Evolutionary conservation across 805 yeast species (phyloP), one percentile per base, ranked within the genome.

Genomic region (Brettanomyces naardenensis): DNA sequence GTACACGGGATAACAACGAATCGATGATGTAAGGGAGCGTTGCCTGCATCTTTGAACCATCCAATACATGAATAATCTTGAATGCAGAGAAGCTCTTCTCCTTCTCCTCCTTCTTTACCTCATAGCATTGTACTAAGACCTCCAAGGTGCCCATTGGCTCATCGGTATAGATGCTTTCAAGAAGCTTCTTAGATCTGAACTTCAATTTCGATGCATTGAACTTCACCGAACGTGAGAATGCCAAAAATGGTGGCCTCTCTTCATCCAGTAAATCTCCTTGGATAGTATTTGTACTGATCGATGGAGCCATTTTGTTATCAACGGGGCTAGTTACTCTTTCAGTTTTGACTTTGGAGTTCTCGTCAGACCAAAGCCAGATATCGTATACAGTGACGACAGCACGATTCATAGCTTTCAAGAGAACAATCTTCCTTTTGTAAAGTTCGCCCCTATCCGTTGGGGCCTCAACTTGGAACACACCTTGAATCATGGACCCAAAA

Each of bases 71-170:
- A n/a, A 85, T 56, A 2, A 85, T 51, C 46, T 79, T 81, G 48
- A 77, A 70, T 10, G 76, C 63, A 5, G 71, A 49, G 56, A 46
- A 19, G 11, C 42, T 36, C 11, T 30, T 37, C 30, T 51, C 44
- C 20, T 44, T 43, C 5, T 54, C 48, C 14, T 49, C 47, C 4
- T 44, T 44, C 17, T 57, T 58, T 7, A 17, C 15, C 5, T 37
- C 32, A 33, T 42, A 37, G 9, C 58, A 49, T 14, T 54, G 54
- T 14, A 86, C 68, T 41, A 89, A 56, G 6, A 78, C 69, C 49
- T 84, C 94, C 40, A 87, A 58, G 0, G 80, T 76, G 49, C 86
- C 90, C 35, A 75, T 61, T 14, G 90, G 78, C 49, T 88, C 95
- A 14, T 83, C 49, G 2, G 66, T 65, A 57, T 78, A 80, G 33